Evolutionary conservation across 768 basidiomycete species (phyloP).

Genomic region (Suillus ampliporus): DNA sequence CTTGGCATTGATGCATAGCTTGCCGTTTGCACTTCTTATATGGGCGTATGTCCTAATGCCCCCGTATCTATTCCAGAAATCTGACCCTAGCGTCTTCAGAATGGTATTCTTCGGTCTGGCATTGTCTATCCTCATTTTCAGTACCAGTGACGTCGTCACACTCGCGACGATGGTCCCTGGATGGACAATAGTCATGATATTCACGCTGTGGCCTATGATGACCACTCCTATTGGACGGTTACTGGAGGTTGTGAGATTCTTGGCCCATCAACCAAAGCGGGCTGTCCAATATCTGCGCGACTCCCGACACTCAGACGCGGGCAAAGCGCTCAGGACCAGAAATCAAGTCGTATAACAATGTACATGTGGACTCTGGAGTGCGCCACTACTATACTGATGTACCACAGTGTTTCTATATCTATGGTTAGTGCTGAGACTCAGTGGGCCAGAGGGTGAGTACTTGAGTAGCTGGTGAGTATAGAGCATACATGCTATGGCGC

Average conservation of each 20-base stretch:
- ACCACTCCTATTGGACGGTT: not conserved
- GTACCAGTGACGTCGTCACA: conserved; percentile 17
- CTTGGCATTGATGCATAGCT: conserved; percentile 38
- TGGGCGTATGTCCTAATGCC: conserved; percentile 30
- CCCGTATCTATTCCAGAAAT: not conserved
- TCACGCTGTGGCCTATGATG: conserved; percentile 27
- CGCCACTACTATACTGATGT: not conserved
- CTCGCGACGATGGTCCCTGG: conserved; percentile 21
- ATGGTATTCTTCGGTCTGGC: conserved; percentile 35
- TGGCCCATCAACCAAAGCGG: not conserved
- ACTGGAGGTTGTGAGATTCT: not conserved
- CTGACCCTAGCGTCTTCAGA: conserved; percentile 18
- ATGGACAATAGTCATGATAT: conserved; percentile 23
- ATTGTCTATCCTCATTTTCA: conserved; percentile 32
- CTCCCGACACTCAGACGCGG: not conserved
- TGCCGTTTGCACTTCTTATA: conserved; percentile 41
- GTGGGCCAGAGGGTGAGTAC: no score
- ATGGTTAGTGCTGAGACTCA: not conserved
- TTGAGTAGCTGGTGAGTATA: not conserved
- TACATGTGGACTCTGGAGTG: not conserved
- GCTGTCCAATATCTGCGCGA: not conserved
- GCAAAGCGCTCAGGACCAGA: not conserved
- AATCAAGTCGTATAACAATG: not conserved
- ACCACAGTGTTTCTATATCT: not conserved
- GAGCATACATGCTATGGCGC: not conserved